Percentiles rank a stretch among this genome's conserved stretches.
Evolutionary conservation across 2,329 filamentous ascomycete species (phyloP).

Genomic region (Elsinoe ampelina): DNA sequence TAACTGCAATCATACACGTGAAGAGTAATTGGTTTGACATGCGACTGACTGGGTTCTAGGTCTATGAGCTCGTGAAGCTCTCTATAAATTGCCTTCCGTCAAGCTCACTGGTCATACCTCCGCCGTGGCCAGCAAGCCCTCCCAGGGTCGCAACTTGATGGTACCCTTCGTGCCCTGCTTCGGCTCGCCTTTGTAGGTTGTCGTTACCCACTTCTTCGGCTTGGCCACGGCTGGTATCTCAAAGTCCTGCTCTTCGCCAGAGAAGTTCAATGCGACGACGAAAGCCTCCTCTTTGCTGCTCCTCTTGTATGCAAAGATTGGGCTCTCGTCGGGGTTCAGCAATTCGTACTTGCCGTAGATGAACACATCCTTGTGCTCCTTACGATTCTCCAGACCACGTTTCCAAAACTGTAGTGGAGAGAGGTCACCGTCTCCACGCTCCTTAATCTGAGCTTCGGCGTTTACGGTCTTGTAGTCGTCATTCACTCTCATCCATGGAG

Average conservation of each 20-base stretch:
- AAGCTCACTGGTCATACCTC: not conserved
- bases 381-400: constrained; percentile 44
- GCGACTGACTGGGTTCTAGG: too few species aligned
- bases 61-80: too few species aligned
- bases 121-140: constrained; percentile 25
- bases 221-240: constrained; percentile 25
- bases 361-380: constrained; percentile 49
- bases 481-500: constrained; percentile 53
- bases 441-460: constrained; percentile 43
- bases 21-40: too few species aligned
- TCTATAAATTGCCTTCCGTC: too few species aligned
- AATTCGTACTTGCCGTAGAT: constrained; percentile 52
- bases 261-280: constrained; percentile 30
- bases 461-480: constrained; percentile 48
- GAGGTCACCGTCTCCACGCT: constrained; percentile 23
- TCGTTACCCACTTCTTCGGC: constrained; percentile 28
- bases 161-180: constrained; percentile 21
- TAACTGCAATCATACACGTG: not conserved
- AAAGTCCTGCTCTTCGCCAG: constrained; percentile 25
- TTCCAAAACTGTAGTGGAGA: constrained; percentile 56
- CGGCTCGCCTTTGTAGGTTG: constrained; percentile 26
- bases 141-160: constrained; percentile 26
- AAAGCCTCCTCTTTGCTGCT: constrained; percentile 24
- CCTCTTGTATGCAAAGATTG: constrained; percentile 45
- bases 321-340: constrained; percentile 42